Base-by-base conservation (phyloP, 768 basidiomycete genomes). In the Trametes cubensis region DNA sequence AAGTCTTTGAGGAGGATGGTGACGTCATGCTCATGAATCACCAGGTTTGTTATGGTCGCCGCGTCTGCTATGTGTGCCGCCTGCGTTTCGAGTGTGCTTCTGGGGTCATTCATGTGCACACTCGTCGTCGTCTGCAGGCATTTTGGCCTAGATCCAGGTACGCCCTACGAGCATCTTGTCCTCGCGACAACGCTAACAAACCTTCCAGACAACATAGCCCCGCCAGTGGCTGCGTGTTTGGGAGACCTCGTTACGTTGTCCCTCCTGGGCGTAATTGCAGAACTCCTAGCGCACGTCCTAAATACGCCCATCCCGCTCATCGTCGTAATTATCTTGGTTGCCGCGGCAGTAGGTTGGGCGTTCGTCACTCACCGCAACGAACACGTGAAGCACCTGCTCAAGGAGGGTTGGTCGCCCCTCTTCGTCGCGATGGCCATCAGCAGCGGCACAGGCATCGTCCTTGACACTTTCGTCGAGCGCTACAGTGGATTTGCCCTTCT, bases 101-200 rank as follows among this genome's bases (percentile, higher is more conserved):
- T 98, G 1, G 97, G 96, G 4, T 90, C 89, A 0, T 97, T 99
- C 76, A 98, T 98, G 94, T 92, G 89, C 68, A 73, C 77, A 21
- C 82, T 98, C 28, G 84, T 98, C 51, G 81, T 98, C 21, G 54
- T 90, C 0, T 95, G 94, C 71, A 79, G 92, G 53, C 82, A 79
- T 69, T 85, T 83, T 63, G 84, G 87, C 5, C 83, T 88, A 44
- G 90, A 99, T 74, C 97, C 97, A 58, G 95, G 94, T 88, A 69
- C 48, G 80, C 67, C 11, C 34, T 45, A 26, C 21, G 13, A 40
- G 4, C 40, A 34, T 28, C 14, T 26, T 21, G 25, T 41, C 20
- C 17, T 39, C n/a, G 2, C 11, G 20, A 4, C 50, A 8, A 0
- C 15, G 23, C 39, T 49, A 14, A 49, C 26, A 3, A 8, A 7